phyloP scores from a whole-genome alignment of 2,329 filamentous ascomycete genomes.

The Ceratocystis cacaofunesta region DNA sequence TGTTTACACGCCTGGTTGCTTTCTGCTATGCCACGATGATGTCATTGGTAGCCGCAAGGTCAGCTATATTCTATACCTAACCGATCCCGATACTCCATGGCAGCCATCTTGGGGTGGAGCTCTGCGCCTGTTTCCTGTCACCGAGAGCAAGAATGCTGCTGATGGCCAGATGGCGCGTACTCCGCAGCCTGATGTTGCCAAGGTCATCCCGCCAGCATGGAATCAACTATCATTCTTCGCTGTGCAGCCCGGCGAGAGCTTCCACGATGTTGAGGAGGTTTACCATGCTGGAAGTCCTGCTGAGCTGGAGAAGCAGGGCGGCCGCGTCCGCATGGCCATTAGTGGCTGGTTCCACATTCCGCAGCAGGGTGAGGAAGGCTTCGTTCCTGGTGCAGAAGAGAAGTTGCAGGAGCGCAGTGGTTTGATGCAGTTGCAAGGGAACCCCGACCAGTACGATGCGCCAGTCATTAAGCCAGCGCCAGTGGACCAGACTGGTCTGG shows the following conservation, averaged over 20 bases:
- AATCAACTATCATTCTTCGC: slow-evolving; percentile 98
- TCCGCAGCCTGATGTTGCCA: slow-evolving; percentile 60
- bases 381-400: slow-evolving; percentile 74
- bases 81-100: slow-evolving; percentile 84
- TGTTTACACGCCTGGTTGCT: slow-evolving; percentile 91
- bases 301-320: slow-evolving; percentile 52
- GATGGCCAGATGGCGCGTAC: slow-evolving; percentile 65
- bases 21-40: slow-evolving; percentile 92
- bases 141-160: slow-evolving; percentile 43
- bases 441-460: slow-evolving; percentile 76
- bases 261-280: slow-evolving; percentile 97
- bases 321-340: slow-evolving; percentile 86
- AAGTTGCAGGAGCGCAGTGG: slow-evolving; percentile 79
- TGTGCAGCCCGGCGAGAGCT: slow-evolving; percentile 95
- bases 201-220: slow-evolving; percentile 85
- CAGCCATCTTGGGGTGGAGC: slow-evolving; percentile 85
- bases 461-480: slow-evolving; percentile 48
- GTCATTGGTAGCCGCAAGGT: slow-evolving; percentile 93
- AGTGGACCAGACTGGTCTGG: slow-evolving; percentile 31
- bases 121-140: slow-evolving; percentile 67
- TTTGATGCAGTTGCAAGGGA: slow-evolving; percentile 80
- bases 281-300: slow-evolving; percentile 52
- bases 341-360: slow-evolving; percentile 99
- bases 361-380: slow-evolving; percentile 85
- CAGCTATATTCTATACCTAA: slow-evolving; percentile 93